These are phyloP conservation scores for Hawksworthiomyces lignivorus DNA, from an alignment of 2,329 filamentous ascomycete species.

Conservation along the genomic window DNA sequence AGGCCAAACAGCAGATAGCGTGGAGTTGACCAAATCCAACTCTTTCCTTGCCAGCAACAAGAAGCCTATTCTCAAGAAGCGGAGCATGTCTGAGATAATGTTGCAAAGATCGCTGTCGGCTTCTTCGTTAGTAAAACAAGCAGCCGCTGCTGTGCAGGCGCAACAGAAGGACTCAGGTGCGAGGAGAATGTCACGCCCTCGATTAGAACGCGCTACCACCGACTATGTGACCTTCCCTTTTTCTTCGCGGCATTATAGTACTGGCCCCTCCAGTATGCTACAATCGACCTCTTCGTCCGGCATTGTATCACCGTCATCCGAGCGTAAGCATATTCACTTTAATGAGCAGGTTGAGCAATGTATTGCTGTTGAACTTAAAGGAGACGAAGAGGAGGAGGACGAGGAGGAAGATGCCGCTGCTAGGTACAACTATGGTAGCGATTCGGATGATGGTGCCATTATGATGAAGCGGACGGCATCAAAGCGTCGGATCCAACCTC, in stretches of 20 bases:
- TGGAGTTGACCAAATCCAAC: conserved; percentile 42
- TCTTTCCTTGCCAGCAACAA: conserved; percentile 62
- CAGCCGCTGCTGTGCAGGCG: conserved; percentile 76
- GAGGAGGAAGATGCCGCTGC: conserved; percentile 34
- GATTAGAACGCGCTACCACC: conserved; percentile 56
- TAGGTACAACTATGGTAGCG: conserved; percentile 43
- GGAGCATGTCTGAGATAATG: conserved; percentile 93
- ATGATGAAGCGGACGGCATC: conserved; percentile 69
- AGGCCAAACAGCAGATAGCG: conserved; percentile 30
- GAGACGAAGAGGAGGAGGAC: conserved; percentile 63
- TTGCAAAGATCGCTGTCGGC: conserved; percentile 81
- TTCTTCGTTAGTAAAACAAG: conserved; percentile 83
- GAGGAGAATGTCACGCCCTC: conserved; percentile 39
- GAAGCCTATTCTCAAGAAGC: conserved; percentile 93
- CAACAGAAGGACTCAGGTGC: conserved; percentile 56
- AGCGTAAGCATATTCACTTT: conserved; percentile 86
- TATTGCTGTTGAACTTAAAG: conserved; percentile 84
- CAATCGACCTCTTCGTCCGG: conserved; percentile 66
- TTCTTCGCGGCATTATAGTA: conserved; percentile 51
- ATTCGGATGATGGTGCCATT: conserved; percentile 68
- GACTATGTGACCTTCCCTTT: conserved; percentile 63
- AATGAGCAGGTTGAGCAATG: conserved; percentile 94
- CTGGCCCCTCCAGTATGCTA: conserved; percentile 56
- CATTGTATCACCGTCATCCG: conserved; percentile 52
- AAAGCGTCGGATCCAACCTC: conserved; percentile 48